Conservation (phyloP, 2,329 filamentous ascomycete species). For the Aaosphaeria pasadenensis region DNA sequence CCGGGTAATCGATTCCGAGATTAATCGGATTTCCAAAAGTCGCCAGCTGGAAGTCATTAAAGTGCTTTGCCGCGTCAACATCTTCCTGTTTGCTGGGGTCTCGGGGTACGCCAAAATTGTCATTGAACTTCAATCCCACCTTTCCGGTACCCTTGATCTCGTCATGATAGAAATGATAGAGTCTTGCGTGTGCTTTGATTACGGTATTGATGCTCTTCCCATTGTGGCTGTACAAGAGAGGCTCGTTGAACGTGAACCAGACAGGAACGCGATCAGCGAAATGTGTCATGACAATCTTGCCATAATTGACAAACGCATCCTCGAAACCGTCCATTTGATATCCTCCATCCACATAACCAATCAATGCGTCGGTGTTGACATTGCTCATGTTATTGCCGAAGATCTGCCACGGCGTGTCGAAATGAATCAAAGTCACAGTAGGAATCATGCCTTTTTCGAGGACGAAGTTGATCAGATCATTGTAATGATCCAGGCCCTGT, state of each 20-base stretch:
- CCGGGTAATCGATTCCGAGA: no score
- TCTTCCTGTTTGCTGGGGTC: conserved; percentile 31
- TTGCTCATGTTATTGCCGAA: background rate
- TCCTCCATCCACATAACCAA: no score
- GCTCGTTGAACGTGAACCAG: conserved; percentile 46
- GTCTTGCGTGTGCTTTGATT: conserved; percentile 35
- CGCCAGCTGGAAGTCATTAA: conserved; percentile 40
- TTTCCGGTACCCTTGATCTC: conserved; percentile 37
- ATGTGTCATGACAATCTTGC: conserved; percentile 38
- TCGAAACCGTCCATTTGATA: background rate
- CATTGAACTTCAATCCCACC: conserved; percentile 38
- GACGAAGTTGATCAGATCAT: conserved; percentile 46
- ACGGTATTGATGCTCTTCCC: conserved; percentile 34
- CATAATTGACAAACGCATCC: conserved; percentile 40
- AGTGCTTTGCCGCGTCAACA: conserved; percentile 30
- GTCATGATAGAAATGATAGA: conserved; percentile 41
- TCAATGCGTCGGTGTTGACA: background rate
- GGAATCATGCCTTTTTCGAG: conserved; percentile 45
- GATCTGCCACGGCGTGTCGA: conserved; percentile 35
- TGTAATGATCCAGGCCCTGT: conserved; percentile 46
- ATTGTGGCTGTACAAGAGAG: conserved; percentile 31
- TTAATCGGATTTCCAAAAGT: conserved; percentile 18
- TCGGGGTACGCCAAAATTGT: conserved; percentile 35
- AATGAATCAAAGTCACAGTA: conserved; percentile 45
- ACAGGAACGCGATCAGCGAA: conserved; percentile 36